Conservation (phyloP, 1,284 basidiomycete species). For the Ceratobasidium sp. region DNA sequence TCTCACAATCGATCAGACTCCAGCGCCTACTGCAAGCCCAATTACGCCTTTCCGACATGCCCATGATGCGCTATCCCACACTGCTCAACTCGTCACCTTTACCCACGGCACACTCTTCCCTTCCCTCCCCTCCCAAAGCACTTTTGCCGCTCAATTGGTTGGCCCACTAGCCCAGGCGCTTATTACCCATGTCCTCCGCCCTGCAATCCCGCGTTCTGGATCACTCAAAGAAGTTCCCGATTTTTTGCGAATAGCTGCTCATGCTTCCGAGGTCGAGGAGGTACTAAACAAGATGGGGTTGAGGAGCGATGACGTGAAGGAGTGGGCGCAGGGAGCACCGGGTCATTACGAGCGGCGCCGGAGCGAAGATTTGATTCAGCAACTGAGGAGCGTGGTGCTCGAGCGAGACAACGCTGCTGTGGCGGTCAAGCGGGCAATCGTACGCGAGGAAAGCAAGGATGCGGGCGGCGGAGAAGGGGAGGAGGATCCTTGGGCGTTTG, state of each 20-base stretch:
- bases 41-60: slow-evolving; percentile 55
- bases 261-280: slow-evolving; percentile 73
- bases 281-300: slow-evolving; percentile 64
- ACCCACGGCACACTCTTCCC: slow-evolving; percentile 67
- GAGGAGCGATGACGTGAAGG: slow-evolving; percentile 60
- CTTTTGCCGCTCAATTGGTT: slow-evolving; percentile 58
- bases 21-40: slow-evolving; percentile 59
- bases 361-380: slow-evolving; percentile 71
- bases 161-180: slow-evolving; percentile 69
- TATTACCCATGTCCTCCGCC: slow-evolving; percentile 73
- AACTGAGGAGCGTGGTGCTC: slow-evolving; percentile 65
- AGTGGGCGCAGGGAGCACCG: slow-evolving; percentile 72
- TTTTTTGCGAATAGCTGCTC: slow-evolving; percentile 69
- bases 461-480: slow-evolving; percentile 34
- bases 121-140: slow-evolving; percentile 64
- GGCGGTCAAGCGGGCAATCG: slow-evolving; percentile 51
- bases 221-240: slow-evolving; percentile 66
- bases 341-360: slow-evolving; percentile 80
- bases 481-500: slow-evolving; percentile 53
- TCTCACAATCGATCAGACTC: slow-evolving; percentile 54
- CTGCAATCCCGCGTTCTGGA: slow-evolving; percentile 69
- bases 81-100: slow-evolving; percentile 64
- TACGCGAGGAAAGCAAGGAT: slow-evolving; percentile 52
- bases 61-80: slow-evolving; percentile 42
- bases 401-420: slow-evolving; percentile 48